Evolutionary conservation across 495 filamentous ascomycete species (phyloP), one percentile per base, ranked within the genome.

Genomic region (Rhizodiscina lignyota): DNA sequence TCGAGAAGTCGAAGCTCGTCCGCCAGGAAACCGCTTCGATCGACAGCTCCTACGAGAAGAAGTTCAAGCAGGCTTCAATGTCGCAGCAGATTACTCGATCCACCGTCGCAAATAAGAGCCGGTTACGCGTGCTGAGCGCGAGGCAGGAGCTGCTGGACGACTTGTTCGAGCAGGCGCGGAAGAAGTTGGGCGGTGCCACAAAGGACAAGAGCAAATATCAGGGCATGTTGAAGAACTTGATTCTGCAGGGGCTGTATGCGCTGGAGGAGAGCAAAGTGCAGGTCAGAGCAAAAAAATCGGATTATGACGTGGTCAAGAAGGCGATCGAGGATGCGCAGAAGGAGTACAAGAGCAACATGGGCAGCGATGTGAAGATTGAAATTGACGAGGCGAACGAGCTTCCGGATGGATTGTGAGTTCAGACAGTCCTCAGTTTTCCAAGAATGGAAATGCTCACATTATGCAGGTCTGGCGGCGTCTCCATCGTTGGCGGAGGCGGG

Each of bases 1-100:
- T 94, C 52, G 91, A 96, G 55, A 96, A 96, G 62, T 85, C 85
- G 34, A 93, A 93, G 67, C 83, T 99, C 26, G 87, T 96, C 41
- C 87, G 81, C 54, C 72, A 86, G 56, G 91, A 96, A 58, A 93
- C 82, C 37, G 67, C 78, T 49, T 60, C 83, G 59, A 96, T 99
- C 69, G 89, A 99, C 65, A 61, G 67, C 33, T 61, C 71, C 37
- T 96, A 94, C 73, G 77, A 83, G 58, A 94, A 94, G 72, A 94
- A 93, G 64, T 85, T 85, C 74, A 99, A 93, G 70, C 77, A 86
- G 59, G 85, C 87, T 39, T 66, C 76, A 60, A 93, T 94, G 77
- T 79, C 80, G 34, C 91, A 96, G 69, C 91, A 96, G 64, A 94
- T 94, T 62, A 85, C 83, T 28, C 77, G 78, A 42, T 93, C 83